Evolutionary conservation across 2,329 filamentous ascomycete species (phyloP).

Genomic region (Fusarium illudens): DNA sequence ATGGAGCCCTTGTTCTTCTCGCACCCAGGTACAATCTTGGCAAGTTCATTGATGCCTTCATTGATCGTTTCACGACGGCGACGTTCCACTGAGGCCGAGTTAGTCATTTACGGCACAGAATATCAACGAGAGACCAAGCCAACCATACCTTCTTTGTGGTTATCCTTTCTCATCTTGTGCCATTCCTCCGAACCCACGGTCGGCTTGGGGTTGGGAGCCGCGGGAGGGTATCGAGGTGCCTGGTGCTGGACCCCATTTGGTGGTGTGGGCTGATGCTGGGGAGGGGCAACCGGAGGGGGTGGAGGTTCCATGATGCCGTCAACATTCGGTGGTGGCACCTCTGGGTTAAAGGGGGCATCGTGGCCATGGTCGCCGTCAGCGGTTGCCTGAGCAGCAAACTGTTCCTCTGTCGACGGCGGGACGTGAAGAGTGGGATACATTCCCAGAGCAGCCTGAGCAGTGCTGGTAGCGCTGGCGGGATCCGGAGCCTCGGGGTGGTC

Average conservation of each 20-base stretch:
- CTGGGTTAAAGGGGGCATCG: constrained; percentile 47
- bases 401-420: constrained; percentile 65
- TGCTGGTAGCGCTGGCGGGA: constrained; percentile 64
- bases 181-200: constrained; percentile 96
- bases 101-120: constrained; percentile 20
- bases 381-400: constrained; percentile 63
- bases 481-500: constrained; percentile 59
- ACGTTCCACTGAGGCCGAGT: constrained; percentile 77
- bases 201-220: constrained; percentile 70
- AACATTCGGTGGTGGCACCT: constrained; percentile 42
- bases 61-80: constrained; percentile 98
- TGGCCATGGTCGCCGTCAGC: constrained; percentile 47
- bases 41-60: constrained; percentile 96
- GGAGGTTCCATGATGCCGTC: constrained; percentile 44
- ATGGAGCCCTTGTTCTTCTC: constrained; percentile 99
- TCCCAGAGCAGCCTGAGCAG: constrained; percentile 66
- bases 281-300: constrained; percentile 29
- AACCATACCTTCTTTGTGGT: constrained; percentile 94
- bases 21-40: constrained; percentile 96
- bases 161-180: constrained; percentile 97
- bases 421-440: constrained; percentile 69
- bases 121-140: not conserved
- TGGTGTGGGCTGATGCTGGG: constrained; percentile 45
- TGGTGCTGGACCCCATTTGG: constrained; percentile 53
- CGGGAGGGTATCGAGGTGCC: constrained; percentile 47